phyloP scores from a whole-genome alignment of 306 rosid genomes.

The Lupinus albus region DNA sequence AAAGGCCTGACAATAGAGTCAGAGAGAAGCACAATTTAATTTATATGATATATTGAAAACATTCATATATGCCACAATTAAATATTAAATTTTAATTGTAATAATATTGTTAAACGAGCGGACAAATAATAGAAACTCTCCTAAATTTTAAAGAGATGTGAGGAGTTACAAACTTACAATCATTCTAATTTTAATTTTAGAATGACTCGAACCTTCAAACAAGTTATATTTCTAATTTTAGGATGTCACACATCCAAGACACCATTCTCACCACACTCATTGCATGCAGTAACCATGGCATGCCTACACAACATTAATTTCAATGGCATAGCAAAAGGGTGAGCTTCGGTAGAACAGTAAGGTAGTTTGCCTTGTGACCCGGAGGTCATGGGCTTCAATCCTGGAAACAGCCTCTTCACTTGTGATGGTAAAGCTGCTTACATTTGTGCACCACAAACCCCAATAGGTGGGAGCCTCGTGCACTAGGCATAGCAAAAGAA shows the following conservation, averaged over 20 bases:
- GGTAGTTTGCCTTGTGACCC: no score
- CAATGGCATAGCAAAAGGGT: neutral
- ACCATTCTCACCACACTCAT: constrained; percentile 8
- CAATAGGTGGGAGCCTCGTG: no score
- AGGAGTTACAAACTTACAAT: no score
- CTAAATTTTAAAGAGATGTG: neutral
- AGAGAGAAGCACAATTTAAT: constrained; percentile 12
- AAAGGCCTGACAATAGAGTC: constrained; percentile 48
- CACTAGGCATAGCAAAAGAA: neutral
- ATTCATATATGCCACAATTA: neutral
- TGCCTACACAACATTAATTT: constrained; percentile 1
- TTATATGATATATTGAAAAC: constrained; percentile 17
- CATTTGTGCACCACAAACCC: no score
- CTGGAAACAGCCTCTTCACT: no score
- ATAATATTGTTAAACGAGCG: neutral
- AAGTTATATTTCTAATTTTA: neutral
- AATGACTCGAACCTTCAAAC: neutral
- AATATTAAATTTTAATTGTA: neutral
- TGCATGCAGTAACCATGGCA: neutral
- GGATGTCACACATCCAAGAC: constrained; percentile 13
- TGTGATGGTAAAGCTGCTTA: no score
- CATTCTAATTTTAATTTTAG: no score
- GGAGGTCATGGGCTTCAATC: no score
- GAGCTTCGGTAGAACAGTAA: no score
- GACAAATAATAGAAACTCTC: no score